Evolutionary conservation across 129 eudicot species (phyloP), one percentile per base, ranked within the genome.

Genomic region (Helianthus tuberosus): DNA sequence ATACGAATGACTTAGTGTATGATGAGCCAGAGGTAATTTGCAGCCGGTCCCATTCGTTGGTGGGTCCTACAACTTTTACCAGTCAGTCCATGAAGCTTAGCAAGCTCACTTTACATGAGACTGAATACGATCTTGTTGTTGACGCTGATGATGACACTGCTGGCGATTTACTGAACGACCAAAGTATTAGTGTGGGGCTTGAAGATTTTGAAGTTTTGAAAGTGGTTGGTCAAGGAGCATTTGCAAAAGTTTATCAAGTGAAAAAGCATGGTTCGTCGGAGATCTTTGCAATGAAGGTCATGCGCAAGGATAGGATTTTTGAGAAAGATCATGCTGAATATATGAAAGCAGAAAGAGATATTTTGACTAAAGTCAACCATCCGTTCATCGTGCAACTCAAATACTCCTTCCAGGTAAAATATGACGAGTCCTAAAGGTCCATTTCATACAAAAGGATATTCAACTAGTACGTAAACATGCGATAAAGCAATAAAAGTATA

Each of bases 261-360:
- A 82, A 84, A 63, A 88, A 84, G 77, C 69, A 64, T 48, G 88
- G 92, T 20, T 75, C 96, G 5, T 75, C 76, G 8, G 97, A 91
- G 64, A 91, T 88, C 3, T 91, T 62, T 73, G 97, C 97, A 3
- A 91, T 91, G 97, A 91, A 91, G 84, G 97, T 91, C 59, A 84
- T 91, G 97, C 83, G 95, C 29, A 91, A 91, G 63, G 97, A 91
- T 86, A 82, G 77, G 77, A 91, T 91, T 66, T 80, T 91, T 80
- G 97, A 91, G 88, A 84, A 81, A 84, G 87, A 91, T 66, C 97
- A 91, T 76, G 89, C 92, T 50, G 97, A 84, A 57, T 91, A 91
- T 68, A 91, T 91, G 97, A 88, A 88, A 76, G 88, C 90, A 6
- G 97, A 91, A 78, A 84, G 97, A 75, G 97, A 91, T 64, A 88